Base-by-base conservation (phyloP, 1,284 basidiomycete genomes). In the Tylopilus sp. region DNA sequence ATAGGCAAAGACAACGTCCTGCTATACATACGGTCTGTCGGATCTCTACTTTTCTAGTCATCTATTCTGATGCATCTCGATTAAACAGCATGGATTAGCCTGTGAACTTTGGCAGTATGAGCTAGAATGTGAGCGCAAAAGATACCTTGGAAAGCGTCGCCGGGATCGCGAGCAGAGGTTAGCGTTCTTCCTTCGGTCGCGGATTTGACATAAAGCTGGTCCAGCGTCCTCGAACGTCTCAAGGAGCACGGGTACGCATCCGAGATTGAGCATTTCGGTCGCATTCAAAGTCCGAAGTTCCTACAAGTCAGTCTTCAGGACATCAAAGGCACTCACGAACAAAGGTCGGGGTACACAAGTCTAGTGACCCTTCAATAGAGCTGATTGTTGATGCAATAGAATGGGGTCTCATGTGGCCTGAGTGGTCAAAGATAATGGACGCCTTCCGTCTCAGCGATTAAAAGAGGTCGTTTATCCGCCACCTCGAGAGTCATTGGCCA, bases 191-290 rank as follows among this genome's bases (percentile, higher is more conserved):
- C 5, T 43, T 24, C 7, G n/a, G 2, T 28, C 9, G 5, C 22
- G 19, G 2, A 24, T 20, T 36, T 0, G 29, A n/a, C 29, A 19
- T 10, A 7, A 22, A 40, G 7, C 7, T 20, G 13, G 11, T 5
- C 3, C 31, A 61, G 60, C 19, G 54, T 61, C 24, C 47, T 61
- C 5, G 29, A 41, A 13, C 54, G 41, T 11, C 47, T 62, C 22
- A 5, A 19, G 22, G 13, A 42, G 20, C 48, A 40, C 5, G 60
- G 60, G 14, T 62, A 56, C 15, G 5, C 24, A 0, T 17, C 19
- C 13, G 60, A 59, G 35, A 37, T 61, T 17, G 14, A 1, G 6
- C 35, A 29, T 22, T 52, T 43, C 44, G 39, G 36, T 1, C 6
- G 2, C 4, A 8, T 25, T 1, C 0, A 5, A 51, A n/a, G n/a